A percentile compares a stretch with the other conserved stretches of the same genome.
Conservation (phyloP, 148 eudicot genomes). For the Polygonum maritimum region DNA sequence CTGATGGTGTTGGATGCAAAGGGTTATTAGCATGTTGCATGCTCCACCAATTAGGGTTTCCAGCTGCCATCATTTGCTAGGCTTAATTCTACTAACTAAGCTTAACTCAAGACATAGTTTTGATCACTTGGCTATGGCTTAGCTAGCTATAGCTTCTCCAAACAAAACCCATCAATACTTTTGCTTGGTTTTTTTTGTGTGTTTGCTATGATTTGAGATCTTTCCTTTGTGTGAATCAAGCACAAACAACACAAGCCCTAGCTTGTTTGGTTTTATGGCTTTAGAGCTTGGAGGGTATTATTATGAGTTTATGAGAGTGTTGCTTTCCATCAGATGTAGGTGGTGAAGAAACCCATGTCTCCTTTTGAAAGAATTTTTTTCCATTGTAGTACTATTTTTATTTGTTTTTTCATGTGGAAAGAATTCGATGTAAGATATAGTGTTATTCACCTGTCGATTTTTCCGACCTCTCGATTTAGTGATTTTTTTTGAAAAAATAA, state of each 20-base stretch:
- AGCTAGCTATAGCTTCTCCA: neutral
- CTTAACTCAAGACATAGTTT: neutral
- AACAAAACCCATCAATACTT: slow-evolving; percentile 5
- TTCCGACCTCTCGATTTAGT: no score
- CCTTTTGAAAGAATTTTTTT: neutral
- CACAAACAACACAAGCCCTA: neutral
- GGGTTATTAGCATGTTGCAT: slow-evolving; percentile 34
- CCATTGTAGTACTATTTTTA: neutral
- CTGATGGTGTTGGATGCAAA: slow-evolving; percentile 14
- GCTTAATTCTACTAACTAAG: neutral
- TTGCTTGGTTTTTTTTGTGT: neutral
- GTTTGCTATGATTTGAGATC: neutral
- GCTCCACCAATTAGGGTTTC: slow-evolving; percentile 93
- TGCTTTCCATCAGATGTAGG: slow-evolving; percentile 36
- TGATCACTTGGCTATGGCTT: neutral
- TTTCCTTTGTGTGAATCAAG: neutral
- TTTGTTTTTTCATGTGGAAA: neutral
- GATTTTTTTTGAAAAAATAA: neutral
- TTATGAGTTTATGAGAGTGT: slow-evolving; percentile 6
- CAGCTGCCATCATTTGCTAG: slow-evolving; percentile 52
- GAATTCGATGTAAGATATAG: no score
- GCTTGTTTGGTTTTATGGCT: neutral
- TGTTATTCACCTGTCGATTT: no score
- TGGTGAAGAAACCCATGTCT: slow-evolving; percentile 32
- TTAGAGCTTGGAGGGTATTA: neutral